phyloP scores from a whole-genome alignment of 306 rosid genomes.

The Vigna reflexopilosa region DNA sequence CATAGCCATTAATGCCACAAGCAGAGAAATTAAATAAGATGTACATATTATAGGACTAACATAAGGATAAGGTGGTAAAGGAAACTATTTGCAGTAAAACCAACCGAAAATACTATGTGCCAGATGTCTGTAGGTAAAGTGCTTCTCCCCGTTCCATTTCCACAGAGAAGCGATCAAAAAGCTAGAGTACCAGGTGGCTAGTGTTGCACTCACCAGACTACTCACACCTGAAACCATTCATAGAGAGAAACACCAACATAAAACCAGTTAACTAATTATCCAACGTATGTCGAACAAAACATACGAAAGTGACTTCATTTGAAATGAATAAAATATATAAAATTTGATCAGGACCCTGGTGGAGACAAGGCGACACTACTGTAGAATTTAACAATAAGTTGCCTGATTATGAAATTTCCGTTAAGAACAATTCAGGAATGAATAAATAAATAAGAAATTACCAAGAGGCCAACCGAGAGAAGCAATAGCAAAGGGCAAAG shows the following conservation, averaged over 20 bases:
- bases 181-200: constrained; percentile 86
- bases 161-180: constrained; percentile 75
- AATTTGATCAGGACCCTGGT: neutral
- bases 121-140: constrained; percentile 68
- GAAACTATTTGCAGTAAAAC: constrained; percentile 4
- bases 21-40: constrained; percentile 6
- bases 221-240: constrained; percentile 61
- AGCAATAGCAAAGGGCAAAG: constrained; percentile 81
- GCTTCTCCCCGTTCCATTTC: constrained; percentile 83
- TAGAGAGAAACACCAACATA: neutral
- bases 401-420: neutral
- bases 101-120: constrained; percentile 68
- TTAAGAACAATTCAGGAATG: no score
- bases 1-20: neutral
- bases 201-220: constrained; percentile 69
- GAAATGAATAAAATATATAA: neutral
- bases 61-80: neutral
- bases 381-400: neutral
- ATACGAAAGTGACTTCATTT: neutral
- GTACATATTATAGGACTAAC: neutral
- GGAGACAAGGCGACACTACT: neutral
- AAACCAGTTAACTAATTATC: neutral
- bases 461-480: constrained; percentile 86
- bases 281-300: neutral
- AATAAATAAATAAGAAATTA: constrained; percentile 1